A percentile compares a stretch with the other conserved stretches of the same genome.
phyloP scores from a whole-genome alignment of 1,139 yeast genomes.

The Spencermartinsiella ligniputridi region DNA sequence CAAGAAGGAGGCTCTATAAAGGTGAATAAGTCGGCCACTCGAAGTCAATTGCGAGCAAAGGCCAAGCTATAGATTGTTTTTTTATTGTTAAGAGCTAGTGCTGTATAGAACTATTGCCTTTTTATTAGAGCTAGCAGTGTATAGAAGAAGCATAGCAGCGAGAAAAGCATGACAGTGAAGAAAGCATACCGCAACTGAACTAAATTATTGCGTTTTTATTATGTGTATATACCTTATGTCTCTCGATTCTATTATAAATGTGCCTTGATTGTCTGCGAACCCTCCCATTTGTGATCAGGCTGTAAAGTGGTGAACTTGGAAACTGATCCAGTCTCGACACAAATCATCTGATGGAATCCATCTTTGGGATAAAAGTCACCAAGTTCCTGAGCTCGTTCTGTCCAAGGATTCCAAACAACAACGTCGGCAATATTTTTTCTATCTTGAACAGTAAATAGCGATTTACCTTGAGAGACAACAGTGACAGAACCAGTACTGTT shows the following conservation, averaged over 20 bases:
- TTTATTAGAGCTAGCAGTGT: no score
- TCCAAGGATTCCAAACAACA: slow-evolving; percentile 99
- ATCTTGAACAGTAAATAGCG: slow-evolving; percentile 53
- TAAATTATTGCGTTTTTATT: no score
- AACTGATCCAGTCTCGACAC: slow-evolving; percentile 92
- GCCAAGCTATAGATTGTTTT: slow-evolving; percentile 16
- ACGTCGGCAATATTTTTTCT: slow-evolving; percentile 74
- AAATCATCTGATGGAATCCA: slow-evolving; percentile 83
- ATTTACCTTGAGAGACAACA: slow-evolving; percentile 67
- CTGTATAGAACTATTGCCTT: no score
- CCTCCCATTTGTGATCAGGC: slow-evolving; percentile 49
- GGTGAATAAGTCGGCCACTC: slow-evolving; percentile 31
- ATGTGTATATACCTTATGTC: no score
- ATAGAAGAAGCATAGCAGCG: no score
- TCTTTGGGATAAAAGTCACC: slow-evolving; percentile 80
- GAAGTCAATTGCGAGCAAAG: slow-evolving; percentile 15
- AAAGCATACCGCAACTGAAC: no score
- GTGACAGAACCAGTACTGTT: slow-evolving; percentile 42
- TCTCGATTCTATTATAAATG: no score
- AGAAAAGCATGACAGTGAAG: no score
- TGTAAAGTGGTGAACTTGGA: slow-evolving; percentile 55
- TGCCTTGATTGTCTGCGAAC: slow-evolving; percentile 9
- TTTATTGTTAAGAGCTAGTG: no score
- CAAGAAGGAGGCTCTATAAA: slow-evolving; percentile 29
- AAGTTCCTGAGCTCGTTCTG: slow-evolving; percentile 71